Base-by-base conservation (phyloP, 208 protist genomes). In the Naegleria lovaniensis region DNA sequence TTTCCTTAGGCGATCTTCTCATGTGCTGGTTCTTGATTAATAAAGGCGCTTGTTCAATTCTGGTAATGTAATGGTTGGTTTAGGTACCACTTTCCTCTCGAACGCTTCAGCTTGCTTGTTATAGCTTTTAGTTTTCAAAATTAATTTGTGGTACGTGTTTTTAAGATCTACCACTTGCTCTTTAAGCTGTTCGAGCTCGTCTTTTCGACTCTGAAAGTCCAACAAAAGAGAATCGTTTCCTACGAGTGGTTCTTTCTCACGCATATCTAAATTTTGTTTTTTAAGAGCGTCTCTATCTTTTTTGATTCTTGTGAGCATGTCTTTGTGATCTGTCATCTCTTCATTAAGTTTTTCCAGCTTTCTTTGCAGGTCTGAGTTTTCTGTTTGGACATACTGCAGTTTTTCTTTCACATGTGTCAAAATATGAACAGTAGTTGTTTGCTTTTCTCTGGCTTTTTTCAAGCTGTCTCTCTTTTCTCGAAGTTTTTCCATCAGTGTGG, bases 391-490 rank as follows among this genome's bases (percentile, higher is more conserved):
- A 92, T 98, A 99, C 93, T 98, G 96, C 15, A 99, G 93, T 94
- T 99, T 99, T 93, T 99, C 98, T 92, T 99, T 98, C 33, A 99
- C 94, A 92, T 99, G 98, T 33, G 98, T 98, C 29, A 99, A 94
- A 41, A 99, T 96, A 93, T 99, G 98, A 40, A 99, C 98, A 5
- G 98, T 99, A 38, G 95, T 98, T 5, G 95, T 98, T 13, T 97
- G 95, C 41, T 92, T 99, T 99, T 43, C 96, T 96, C 58, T 96
- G 94, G 85, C 99, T 95, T 93, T 98, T 98, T 88, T 98, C 36
- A 99, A 93, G 92, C 99, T 98, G 91, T 99, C 98, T 92, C 98
- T 99, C 55, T 98, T 95, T 95, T 99, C 98, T 92, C 99, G 98
- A 91, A 99, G 99, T 93, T 99, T 99, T 91, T 99, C 98, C 91